Percentiles rank a stretch among this genome's conserved stretches.
These are phyloP conservation scores for Atkinsonella hypoxylon DNA, from an alignment of 2,329 filamentous ascomycete genomes.

Conservation along the genomic window DNA sequence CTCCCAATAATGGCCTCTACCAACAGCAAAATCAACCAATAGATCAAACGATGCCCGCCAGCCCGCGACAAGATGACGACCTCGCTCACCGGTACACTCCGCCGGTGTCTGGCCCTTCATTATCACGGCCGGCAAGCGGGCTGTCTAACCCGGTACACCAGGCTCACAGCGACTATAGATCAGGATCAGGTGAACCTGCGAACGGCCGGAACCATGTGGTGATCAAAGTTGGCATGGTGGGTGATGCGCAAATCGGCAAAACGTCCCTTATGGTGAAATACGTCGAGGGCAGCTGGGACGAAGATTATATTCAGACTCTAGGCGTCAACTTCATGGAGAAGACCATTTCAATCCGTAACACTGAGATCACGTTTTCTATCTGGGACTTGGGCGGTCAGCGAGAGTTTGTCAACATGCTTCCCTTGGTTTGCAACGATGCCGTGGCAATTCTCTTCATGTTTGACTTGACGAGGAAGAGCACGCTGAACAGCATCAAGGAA, in stretches of 20 bases:
- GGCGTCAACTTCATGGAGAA: constrained; percentile 99
- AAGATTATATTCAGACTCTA: constrained; percentile 97
- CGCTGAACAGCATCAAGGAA: constrained; percentile 97
- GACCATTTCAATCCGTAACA: constrained; percentile 98
- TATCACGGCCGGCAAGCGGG: constrained; percentile 44
- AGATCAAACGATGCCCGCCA: constrained; percentile 33
- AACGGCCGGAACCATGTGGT: constrained; percentile 65
- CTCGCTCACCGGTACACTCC: constrained; percentile 33
- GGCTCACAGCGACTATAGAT: constrained; percentile 33
- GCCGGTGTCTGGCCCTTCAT: constrained; percentile 30
- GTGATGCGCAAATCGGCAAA: constrained; percentile 97
- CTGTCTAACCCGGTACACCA: constrained; percentile 33
- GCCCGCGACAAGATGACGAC: constrained; percentile 31
- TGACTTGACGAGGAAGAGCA: constrained; percentile 94
- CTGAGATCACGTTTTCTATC: constrained; percentile 98
- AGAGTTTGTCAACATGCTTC: constrained; percentile 99
- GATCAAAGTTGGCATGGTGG: constrained; percentile 99
- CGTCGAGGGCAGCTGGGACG: constrained; percentile 97
- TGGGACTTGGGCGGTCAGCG: constrained; percentile 97
- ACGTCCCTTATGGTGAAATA: constrained; percentile 99
- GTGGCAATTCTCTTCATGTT: constrained; percentile 99
- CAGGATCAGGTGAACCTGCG: constrained; percentile 22
- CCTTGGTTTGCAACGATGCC: constrained; percentile 97
- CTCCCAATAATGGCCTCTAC: constrained; percentile 24
- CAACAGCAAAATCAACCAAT: constrained; percentile 37